Conservation (phyloP, 441 rosid genomes). For the Pelargonium myrrhifolium region DNA sequence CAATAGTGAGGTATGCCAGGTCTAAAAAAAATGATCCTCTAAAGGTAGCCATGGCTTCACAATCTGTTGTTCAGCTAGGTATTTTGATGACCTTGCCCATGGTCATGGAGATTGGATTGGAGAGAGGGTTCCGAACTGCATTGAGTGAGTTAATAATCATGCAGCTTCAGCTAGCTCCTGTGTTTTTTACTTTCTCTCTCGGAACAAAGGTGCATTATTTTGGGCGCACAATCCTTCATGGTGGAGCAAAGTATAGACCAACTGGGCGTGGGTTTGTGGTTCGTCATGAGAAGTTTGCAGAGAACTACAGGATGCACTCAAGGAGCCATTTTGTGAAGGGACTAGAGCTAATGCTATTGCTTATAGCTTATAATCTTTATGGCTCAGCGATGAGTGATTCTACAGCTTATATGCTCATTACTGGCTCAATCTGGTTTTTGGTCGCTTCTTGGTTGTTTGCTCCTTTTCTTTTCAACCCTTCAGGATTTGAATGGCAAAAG, state of each 20-base stretch:
- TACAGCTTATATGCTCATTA: slow-evolving; percentile 36
- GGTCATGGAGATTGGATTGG: slow-evolving; percentile 95
- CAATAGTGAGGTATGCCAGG: slow-evolving; percentile 59
- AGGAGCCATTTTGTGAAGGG: slow-evolving; percentile 93
- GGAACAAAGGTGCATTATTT: slow-evolving; percentile 83
- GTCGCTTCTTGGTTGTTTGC: slow-evolving; percentile 78
- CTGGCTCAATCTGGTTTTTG: slow-evolving; percentile 80
- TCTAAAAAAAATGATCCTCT: slow-evolving; percentile 59
- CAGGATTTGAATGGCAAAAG: slow-evolving; percentile 94
- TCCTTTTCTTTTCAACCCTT: slow-evolving; percentile 82
- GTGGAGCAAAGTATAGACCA: slow-evolving; percentile 93
- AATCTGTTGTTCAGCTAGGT: slow-evolving; percentile 80
- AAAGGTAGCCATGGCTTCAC: slow-evolving; percentile 88
- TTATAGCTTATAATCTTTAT: slow-evolving; percentile 58
- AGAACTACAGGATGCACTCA: slow-evolving; percentile 88
- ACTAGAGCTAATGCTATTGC: slow-evolving; percentile 62
- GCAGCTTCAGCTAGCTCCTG: slow-evolving; percentile 89
- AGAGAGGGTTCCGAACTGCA: slow-evolving; percentile 89
- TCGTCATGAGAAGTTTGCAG: slow-evolving; percentile 90
- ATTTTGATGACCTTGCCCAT: slow-evolving; percentile 72
- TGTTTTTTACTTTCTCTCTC: slow-evolving; percentile 89
- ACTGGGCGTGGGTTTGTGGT: slow-evolving; percentile 98
- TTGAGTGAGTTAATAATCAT: slow-evolving; percentile 67
- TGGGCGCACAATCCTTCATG: slow-evolving; percentile 84
- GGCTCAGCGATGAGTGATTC: slow-evolving; percentile 41